phyloP scores from a whole-genome alignment of 2,329 filamentous ascomycete genomes.

The Monosporascus sp. region DNA sequence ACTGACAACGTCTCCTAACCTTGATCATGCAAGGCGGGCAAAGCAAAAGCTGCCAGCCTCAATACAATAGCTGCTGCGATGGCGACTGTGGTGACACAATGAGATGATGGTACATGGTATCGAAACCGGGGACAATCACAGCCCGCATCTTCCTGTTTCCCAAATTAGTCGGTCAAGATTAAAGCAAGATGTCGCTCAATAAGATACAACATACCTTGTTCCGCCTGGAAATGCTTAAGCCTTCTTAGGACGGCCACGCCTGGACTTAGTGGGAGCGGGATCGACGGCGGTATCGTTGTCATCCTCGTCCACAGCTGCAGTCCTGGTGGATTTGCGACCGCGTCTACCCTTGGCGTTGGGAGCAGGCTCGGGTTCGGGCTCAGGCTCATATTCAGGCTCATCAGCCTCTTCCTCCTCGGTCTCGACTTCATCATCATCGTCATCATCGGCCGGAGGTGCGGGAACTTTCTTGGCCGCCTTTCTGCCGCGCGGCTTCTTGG shows the following conservation, averaged over 20 bases:
- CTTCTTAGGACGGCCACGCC: slow-evolving; percentile 13
- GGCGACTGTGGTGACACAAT: too few species aligned
- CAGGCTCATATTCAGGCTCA: slow-evolving; percentile 8
- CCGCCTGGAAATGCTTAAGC: slow-evolving; percentile 1
- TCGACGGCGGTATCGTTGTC: slow-evolving; percentile 14
- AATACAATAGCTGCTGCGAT: too few species aligned
- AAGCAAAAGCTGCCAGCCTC: too few species aligned
- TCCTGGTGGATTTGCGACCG: neutral
- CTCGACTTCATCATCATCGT: slow-evolving; percentile 16
- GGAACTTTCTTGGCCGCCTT: slow-evolving; percentile 19
- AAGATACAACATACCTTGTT: neutral
- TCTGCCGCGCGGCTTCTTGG: slow-evolving; percentile 25
- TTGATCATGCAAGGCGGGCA: too few species aligned
- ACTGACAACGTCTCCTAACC: too few species aligned
- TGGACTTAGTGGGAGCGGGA: slow-evolving; percentile 2
- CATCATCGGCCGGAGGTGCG: slow-evolving; percentile 2
- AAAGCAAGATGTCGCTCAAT: too few species aligned
- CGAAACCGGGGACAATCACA: too few species aligned
- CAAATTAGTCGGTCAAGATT: too few species aligned
- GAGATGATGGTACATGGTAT: too few species aligned
- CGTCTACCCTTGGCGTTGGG: slow-evolving; percentile 19
- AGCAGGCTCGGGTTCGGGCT: slow-evolving; percentile 19
- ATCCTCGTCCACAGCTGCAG: slow-evolving; percentile 10
- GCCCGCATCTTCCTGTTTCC: too few species aligned
- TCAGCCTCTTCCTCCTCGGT: slow-evolving; percentile 19